phyloP scores from a whole-genome alignment of 257 asterid species.

The Jaltomata sinuosa region DNA sequence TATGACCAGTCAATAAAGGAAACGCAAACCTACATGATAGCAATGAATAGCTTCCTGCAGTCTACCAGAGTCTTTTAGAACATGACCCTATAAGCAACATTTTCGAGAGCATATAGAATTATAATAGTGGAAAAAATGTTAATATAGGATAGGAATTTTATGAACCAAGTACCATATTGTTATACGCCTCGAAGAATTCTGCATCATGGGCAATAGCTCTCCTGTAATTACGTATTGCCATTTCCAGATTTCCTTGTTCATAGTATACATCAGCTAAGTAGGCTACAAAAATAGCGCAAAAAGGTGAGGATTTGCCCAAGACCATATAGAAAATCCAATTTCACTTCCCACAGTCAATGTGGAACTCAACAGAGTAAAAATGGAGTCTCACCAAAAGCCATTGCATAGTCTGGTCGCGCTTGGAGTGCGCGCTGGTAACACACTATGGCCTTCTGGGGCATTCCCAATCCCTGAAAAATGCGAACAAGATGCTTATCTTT shows the following conservation, averaged over 20 bases:
- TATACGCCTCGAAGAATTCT: slow-evolving; percentile 84
- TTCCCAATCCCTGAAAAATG: slow-evolving; percentile 78
- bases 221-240: slow-evolving; percentile 84
- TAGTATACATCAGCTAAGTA: slow-evolving; percentile 76
- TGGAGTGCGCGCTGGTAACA: slow-evolving; percentile 85
- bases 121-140: background rate
- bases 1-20: background rate
- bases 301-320: background rate
- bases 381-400: slow-evolving; percentile 73
- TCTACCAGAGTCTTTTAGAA: slow-evolving; percentile 86
- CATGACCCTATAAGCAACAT: slow-evolving; percentile 57
- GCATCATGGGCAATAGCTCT: slow-evolving; percentile 84
- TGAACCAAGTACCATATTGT: slow-evolving; percentile 49
- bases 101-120: background rate
- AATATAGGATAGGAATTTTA: background rate
- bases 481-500: slow-evolving; percentile 25
- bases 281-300: slow-evolving; percentile 34
- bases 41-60: slow-evolving; percentile 85
- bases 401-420: slow-evolving; percentile 70
- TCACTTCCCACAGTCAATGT: no score
- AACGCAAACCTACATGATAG: slow-evolving; percentile 61
- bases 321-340: background rate
- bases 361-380: background rate
- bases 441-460: slow-evolving; percentile 80
- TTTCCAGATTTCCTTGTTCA: slow-evolving; percentile 86